A percentile compares a stretch with the other conserved stretches of the same genome.
phyloP scores from a whole-genome alignment of 306 rosid genomes.

The Delonix regia region DNA sequence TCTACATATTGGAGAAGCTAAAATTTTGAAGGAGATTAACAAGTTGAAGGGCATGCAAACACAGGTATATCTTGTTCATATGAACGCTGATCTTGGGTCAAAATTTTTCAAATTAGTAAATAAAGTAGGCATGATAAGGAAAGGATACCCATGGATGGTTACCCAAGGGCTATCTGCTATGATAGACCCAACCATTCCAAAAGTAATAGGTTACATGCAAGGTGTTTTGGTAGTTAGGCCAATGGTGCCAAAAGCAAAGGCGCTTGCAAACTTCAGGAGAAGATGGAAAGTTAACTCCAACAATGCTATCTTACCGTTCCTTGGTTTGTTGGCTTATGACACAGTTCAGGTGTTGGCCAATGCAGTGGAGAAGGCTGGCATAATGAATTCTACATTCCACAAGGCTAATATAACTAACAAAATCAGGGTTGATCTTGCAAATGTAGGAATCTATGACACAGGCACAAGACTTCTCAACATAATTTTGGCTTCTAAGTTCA shows the following conservation, averaged over 20 bases:
- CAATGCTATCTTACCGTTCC: constrained; percentile 1
- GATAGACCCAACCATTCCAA: no score
- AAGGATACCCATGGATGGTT: constrained; percentile 33
- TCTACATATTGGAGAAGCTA: not conserved
- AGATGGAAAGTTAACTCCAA: constrained; percentile 10
- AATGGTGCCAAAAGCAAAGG: not conserved
- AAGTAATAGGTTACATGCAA: constrained; percentile 37
- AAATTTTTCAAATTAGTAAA: constrained; percentile 36
- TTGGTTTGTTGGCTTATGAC: constrained; percentile 50
- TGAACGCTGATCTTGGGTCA: constrained; percentile 27
- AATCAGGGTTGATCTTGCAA: no score
- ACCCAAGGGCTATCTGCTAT: no score
- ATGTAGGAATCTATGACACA: no score
- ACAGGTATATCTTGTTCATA: constrained; percentile 43
- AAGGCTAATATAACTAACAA: no score
- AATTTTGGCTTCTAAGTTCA: no score
- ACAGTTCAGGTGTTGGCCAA: constrained; percentile 37
- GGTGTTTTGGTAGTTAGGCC: constrained; percentile 50
- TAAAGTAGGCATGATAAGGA: constrained; percentile 32
- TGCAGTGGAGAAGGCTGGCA: constrained; percentile 26
- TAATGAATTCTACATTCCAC: not conserved
- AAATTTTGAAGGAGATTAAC: constrained; percentile 27
- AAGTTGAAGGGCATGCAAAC: constrained; percentile 17
- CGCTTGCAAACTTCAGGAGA: constrained; percentile 23
- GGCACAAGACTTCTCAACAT: no score